phyloP scores from a whole-genome alignment of 306 rosid species.

The Prunus mume region DNA sequence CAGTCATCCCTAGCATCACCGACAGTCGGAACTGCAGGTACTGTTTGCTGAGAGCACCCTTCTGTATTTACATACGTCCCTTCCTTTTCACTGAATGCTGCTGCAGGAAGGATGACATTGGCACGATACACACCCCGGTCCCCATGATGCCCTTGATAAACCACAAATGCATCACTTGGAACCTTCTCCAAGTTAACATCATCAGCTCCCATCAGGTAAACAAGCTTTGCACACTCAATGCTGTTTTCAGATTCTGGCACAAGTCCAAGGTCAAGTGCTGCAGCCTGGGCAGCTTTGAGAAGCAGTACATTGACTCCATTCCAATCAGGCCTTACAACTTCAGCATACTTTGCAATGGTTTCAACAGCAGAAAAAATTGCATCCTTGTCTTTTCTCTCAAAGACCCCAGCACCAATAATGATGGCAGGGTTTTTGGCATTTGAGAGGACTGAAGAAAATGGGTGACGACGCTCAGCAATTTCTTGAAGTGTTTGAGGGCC shows the following conservation, averaged over 20 bases:
- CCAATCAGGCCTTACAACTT: slow-evolving; percentile 86
- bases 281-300: slow-evolving; percentile 94
- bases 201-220: slow-evolving; percentile 98
- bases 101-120: slow-evolving; percentile 74
- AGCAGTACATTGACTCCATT: slow-evolving; percentile 89
- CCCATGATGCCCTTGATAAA: slow-evolving; percentile 98
- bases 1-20: slow-evolving; percentile 99
- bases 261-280: slow-evolving; percentile 98
- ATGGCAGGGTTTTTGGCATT: slow-evolving; percentile 84
- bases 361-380: slow-evolving; percentile 71
- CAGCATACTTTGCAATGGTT: slow-evolving; percentile 55
- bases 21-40: slow-evolving; percentile 96
- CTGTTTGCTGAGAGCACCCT: slow-evolving; percentile 83
- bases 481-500: slow-evolving; percentile 82
- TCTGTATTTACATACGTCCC: slow-evolving; percentile 91
- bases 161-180: slow-evolving; percentile 84
- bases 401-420: slow-evolving; percentile 82
- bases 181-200: slow-evolving; percentile 67
- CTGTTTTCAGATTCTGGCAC: slow-evolving; percentile 81
- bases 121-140: slow-evolving; percentile 89
- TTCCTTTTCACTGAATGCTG: slow-evolving; percentile 97
- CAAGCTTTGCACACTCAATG: slow-evolving; percentile 79
- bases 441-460: slow-evolving; percentile 57
- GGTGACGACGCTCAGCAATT: slow-evolving; percentile 80
- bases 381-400: slow-evolving; percentile 86